Percentiles rank a stretch among this genome's conserved stretches.
These are phyloP conservation scores for Epichloe sp. DNA, from an alignment of 2,329 filamentous ascomycete genomes.

Conservation along the genomic window DNA sequence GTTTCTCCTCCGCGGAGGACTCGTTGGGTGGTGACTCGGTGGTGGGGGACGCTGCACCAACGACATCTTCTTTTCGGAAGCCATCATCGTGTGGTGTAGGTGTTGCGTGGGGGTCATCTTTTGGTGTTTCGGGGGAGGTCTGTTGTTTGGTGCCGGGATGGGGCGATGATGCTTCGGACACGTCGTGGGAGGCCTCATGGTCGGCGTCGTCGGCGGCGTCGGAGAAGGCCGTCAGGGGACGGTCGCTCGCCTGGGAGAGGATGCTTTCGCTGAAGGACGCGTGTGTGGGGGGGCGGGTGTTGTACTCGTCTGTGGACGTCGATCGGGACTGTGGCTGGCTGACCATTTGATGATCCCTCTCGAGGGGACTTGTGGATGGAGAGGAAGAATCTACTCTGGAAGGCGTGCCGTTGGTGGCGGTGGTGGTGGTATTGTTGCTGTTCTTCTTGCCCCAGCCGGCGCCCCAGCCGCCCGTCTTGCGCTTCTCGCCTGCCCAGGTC, in stretches of 20 bases:
- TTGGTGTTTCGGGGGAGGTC: neutral
- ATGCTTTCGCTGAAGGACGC: conserved; percentile 10
- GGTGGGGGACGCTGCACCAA: conserved; percentile 7
- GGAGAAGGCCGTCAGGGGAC: neutral
- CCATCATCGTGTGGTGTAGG: conserved; percentile 11
- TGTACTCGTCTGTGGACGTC: conserved; percentile 16
- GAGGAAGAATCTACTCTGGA: conserved; percentile 18
- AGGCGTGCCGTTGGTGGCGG: conserved; percentile 12
- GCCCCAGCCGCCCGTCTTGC: conserved; percentile 40
- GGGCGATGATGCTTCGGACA: neutral
- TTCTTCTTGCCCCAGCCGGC: conserved; percentile 25
- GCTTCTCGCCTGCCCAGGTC: conserved; percentile 62
- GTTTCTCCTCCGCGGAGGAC: neutral
- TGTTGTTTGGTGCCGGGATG: neutral
- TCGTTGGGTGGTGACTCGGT: neutral
- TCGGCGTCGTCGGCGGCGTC: neutral
- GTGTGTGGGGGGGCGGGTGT: conserved; percentile 22
- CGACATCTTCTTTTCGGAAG: conserved; percentile 15
- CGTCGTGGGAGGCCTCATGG: neutral
- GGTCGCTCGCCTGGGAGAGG: conserved; percentile 4
- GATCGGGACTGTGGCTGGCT: conserved; percentile 17
- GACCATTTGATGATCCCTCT: conserved; percentile 24
- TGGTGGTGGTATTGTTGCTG: neutral
- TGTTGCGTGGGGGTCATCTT: conserved; percentile 6
- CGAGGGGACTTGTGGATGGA: conserved; percentile 23